Conservation (phyloP, 495 filamentous ascomycete species). For the Cercophora scortea region DNA sequence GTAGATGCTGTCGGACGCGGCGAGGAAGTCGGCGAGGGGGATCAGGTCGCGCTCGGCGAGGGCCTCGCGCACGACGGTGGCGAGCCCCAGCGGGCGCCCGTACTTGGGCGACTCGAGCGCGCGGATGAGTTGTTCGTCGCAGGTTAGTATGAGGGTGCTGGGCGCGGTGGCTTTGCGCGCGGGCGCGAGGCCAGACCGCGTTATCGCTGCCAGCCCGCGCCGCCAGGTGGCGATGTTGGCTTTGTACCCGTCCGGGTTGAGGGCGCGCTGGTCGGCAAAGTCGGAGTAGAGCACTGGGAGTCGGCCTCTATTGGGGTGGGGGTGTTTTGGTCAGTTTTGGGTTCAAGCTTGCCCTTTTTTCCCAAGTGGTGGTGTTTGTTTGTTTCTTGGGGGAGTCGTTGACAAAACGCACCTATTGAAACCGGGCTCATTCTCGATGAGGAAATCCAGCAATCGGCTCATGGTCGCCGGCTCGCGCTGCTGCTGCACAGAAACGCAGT, state of each 20-base stretch:
- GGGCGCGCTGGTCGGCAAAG: constrained; percentile 66
- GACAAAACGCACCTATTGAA: constrained; percentile 30
- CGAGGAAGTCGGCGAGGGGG: constrained; percentile 55
- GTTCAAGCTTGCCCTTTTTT: not conserved
- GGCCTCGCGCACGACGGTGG: constrained; percentile 72
- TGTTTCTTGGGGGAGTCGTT: not conserved
- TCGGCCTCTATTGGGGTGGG: constrained; percentile 50
- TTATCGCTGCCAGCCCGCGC: constrained; percentile 59
- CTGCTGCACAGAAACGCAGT: no score
- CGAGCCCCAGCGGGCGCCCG: constrained; percentile 77
- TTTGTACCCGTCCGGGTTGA: constrained; percentile 84
- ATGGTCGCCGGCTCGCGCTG: not conserved
- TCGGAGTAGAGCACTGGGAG: constrained; percentile 93
- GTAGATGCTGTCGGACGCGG: constrained; percentile 55
- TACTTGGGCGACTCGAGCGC: constrained; percentile 70
- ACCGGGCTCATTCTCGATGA: constrained; percentile 35
- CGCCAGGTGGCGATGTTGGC: constrained; percentile 85
- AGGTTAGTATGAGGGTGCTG: constrained; percentile 54
- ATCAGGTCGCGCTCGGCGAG: constrained; percentile 60
- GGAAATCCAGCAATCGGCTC: constrained; percentile 33
- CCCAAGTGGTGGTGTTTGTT: not conserved
- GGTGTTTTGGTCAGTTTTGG: constrained; percentile 3
- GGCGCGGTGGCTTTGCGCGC: constrained; percentile 25
- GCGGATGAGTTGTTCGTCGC: constrained; percentile 60
- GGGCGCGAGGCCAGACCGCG: constrained; percentile 48